Evolutionary conservation across 768 basidiomycete genomes (phyloP).

Genomic region (Tricholoma bakamatsutake): DNA sequence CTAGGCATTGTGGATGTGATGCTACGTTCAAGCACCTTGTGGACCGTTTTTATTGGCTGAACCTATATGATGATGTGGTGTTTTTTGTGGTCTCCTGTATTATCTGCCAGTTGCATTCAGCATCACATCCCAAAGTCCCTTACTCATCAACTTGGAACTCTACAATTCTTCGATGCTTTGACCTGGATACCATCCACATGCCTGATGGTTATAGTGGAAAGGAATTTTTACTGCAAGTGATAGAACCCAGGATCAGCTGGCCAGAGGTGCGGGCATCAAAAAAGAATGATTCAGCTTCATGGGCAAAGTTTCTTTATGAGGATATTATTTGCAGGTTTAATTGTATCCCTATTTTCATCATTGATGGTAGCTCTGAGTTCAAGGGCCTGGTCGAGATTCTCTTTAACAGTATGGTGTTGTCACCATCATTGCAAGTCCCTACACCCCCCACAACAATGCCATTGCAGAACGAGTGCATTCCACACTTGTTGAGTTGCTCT

Average conservation of each 20-base stretch:
- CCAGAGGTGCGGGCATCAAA: slow-evolving; percentile 21
- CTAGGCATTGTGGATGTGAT: slow-evolving; percentile 25
- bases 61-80: slow-evolving; percentile 22
- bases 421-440: too few relatives aligned
- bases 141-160: slow-evolving; percentile 13
- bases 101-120: slow-evolving; percentile 23
- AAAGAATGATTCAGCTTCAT: slow-evolving; percentile 22
- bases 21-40: slow-evolving; percentile 13
- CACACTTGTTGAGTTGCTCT: too few relatives aligned
- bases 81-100: slow-evolving; percentile 10
- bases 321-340: slow-evolving; percentile 14
- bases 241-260: slow-evolving; percentile 21
- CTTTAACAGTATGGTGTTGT: neutral
- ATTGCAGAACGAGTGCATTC: slow-evolving; percentile 1
- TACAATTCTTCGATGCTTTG: slow-evolving; percentile 18
- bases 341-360: slow-evolving; percentile 3
- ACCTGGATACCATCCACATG: slow-evolving; percentile 28
- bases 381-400: slow-evolving; percentile 19
- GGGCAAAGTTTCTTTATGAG: slow-evolving; percentile 17
- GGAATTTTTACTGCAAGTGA: slow-evolving; percentile 15
- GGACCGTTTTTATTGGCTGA: slow-evolving; percentile 29
- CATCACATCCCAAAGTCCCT: slow-evolving; percentile 13
- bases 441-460: slow-evolving; percentile 18
- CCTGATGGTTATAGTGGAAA: slow-evolving; percentile 9
- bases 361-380: slow-evolving; percentile 24